Base-by-base conservation (phyloP, 78 protist genomes). In the Isochrysis galbana region DNA sequence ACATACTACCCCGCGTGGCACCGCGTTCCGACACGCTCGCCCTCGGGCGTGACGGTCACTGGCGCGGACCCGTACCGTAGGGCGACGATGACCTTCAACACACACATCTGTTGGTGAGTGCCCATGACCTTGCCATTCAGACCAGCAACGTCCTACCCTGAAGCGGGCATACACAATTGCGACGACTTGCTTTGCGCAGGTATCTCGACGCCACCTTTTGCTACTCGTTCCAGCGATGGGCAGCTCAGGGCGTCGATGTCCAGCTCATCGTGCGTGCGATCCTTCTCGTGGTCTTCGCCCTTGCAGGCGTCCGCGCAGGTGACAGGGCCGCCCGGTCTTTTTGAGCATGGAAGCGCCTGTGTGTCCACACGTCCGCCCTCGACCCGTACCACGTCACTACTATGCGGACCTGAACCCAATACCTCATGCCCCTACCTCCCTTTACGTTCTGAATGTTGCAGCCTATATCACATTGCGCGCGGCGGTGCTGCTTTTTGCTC, bases 121-220 rank as follows among this genome's bases (percentile, higher is more conserved):
- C 19, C 67, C 67, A 19, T 19, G 32, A 10, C 19, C 67, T 10
- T 19, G 67, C 67, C 67, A 19, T 54, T 19, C 67, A 19, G 67
- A 54, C 32, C 67, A 21, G 67, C 67, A 19, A 54, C 67, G 19
- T 54, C 67, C 19, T 10, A 10, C 32, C 67, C 32, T 21, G 10
- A 54, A 54, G 67, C 10, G 32, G 10, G 10, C 67, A 19, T 19
- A 54, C 67, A 19, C 19, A 19, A 54, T 10, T 19, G 67, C 10
- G 32, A 54, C 67, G 19, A 19, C 67, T 54, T 19, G 19, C 19
- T 19, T 21, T 19, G 67, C 67, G 67, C 67, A 54, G 67, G 67
- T 77, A 77, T 32, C 84, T 77, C 46, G 84, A 77, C 84, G 47
- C 45, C 47, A 77, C 84, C 47, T 77, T 77, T 32, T 77, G 84